Evolutionary conservation across 208 protist species (phyloP).

Genomic region (Vickermania ingenoplastis): DNA sequence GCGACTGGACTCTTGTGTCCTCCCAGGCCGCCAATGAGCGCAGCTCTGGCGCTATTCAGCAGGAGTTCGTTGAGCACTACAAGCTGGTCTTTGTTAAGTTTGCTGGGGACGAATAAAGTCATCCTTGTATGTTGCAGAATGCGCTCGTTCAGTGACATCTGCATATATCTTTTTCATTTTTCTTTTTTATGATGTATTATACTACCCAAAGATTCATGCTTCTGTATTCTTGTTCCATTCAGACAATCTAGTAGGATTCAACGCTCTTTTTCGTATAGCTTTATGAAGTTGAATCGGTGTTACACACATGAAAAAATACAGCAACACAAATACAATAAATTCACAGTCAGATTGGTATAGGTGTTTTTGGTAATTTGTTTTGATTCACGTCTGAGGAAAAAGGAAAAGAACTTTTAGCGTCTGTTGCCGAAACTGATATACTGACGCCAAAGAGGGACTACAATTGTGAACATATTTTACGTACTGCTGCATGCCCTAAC

Average conservation of each 20-base stretch:
- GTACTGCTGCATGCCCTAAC: no score
- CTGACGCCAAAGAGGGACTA: no score
- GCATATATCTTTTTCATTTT: slow-evolving; percentile 13
- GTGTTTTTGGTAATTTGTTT: no score
- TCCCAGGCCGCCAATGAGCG: slow-evolving; percentile 37
- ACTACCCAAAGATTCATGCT: slow-evolving; percentile 1
- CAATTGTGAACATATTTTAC: no score
- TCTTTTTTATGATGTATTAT: slow-evolving; percentile 9
- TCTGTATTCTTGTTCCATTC: slow-evolving; percentile 10
- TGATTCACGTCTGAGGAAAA: no score
- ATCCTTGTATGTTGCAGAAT: slow-evolving; percentile 7
- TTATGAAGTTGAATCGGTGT: no score
- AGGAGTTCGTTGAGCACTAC: slow-evolving; percentile 61
- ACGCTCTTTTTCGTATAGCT: not conserved
- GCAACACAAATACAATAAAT: no score
- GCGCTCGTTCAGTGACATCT: slow-evolving; percentile 1
- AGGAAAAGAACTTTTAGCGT: no score
- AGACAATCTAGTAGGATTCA: not conserved
- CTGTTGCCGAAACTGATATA: no score
- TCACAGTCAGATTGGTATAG: no score
- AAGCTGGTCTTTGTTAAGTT: slow-evolving; percentile 72
- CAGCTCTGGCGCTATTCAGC: slow-evolving; percentile 31
- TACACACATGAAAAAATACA: no score
- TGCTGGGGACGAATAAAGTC: slow-evolving; percentile 32
- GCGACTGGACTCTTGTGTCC: slow-evolving; percentile 72